Evolutionary conservation across 257 asterid species (phyloP).

Genomic region (Fraxinus excelsior): DNA sequence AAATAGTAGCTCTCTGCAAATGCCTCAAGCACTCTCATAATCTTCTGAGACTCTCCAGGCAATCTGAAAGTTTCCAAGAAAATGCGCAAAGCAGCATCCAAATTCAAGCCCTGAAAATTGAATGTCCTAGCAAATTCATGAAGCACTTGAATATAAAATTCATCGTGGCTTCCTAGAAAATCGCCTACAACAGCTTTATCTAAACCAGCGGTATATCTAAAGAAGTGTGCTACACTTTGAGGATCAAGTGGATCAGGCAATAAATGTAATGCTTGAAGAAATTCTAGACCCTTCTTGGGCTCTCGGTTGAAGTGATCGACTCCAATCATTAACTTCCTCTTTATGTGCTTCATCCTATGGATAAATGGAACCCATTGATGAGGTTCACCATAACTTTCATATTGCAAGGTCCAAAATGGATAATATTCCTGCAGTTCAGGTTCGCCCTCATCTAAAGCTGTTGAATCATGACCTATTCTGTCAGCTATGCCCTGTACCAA

Average conservation of each 20-base stretch:
- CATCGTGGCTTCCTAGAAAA: conserved; percentile 86
- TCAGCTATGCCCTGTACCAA: conserved; percentile 84
- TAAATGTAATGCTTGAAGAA: conserved; percentile 67
- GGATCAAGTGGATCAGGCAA: conserved; percentile 78
- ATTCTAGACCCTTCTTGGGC: conserved; percentile 82
- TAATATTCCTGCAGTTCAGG: conserved; percentile 50
- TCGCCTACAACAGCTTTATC: conserved; percentile 86
- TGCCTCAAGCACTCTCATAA: conserved; percentile 93
- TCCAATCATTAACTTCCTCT: conserved; percentile 74
- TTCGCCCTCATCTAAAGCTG: conserved; percentile 37
- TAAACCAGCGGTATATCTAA: conserved; percentile 72
- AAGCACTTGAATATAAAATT: conserved; percentile 79
- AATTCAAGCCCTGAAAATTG: conserved; percentile 71
- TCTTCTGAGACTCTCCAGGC: conserved; percentile 98
- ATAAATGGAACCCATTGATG: conserved; percentile 78
- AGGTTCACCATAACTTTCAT: conserved; percentile 64
- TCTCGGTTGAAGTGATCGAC: conserved; percentile 88
- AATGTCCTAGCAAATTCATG: conserved; percentile 80
- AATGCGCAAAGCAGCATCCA: conserved; percentile 84
- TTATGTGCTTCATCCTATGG: conserved; percentile 69
- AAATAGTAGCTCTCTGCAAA: conserved; percentile 86
- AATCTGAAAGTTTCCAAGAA: conserved; percentile 87
- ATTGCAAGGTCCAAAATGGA: conserved; percentile 76
- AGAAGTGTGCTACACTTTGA: conserved; percentile 72
- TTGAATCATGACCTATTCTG: conserved; percentile 63